Percentiles rank a stretch among this genome's conserved stretches.
Conservation (phyloP, 352 stramenopile genomes). For the Pythium phragmiticola region DNA sequence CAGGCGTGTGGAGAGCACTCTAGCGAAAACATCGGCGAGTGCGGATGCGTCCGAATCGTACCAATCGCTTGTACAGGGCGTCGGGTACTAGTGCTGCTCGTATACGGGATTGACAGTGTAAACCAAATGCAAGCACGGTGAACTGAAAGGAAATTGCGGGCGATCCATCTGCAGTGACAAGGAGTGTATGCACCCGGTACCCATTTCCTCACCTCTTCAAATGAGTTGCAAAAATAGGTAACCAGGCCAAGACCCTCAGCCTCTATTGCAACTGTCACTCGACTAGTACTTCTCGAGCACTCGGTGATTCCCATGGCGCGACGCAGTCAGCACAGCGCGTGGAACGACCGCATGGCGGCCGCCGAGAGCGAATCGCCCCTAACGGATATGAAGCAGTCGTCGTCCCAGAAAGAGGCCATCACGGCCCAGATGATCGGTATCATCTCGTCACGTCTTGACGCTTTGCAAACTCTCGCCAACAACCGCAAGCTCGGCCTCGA, state of each 20-base stretch:
- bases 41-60: constrained; percentile 32
- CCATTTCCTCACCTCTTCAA: neutral
- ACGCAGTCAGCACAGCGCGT: constrained; percentile 1
- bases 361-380: constrained; percentile 6
- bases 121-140: neutral
- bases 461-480: constrained; percentile 65
- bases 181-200: no score
- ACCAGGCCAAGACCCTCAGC: neutral
- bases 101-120: neutral
- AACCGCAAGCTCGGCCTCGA: constrained; percentile 71
- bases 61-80: constrained; percentile 72
- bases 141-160: neutral
- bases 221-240: neutral
- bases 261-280: neutral
- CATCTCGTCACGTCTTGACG: constrained; percentile 62
- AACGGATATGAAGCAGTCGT: constrained; percentile 40
- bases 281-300: neutral
- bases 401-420: constrained; percentile 74
- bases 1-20: constrained; percentile 11
- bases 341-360: neutral
- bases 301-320: constrained; percentile 1
- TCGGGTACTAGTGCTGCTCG: constrained; percentile 53
- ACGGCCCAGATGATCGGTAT: constrained; percentile 83
- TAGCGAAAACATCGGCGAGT: constrained; percentile 15
- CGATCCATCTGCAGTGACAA: no score